A percentile compares a stretch with the other conserved stretches of the same genome.
Conservation (phyloP, 2,329 filamentous ascomycete genomes). For the Incumbomyces delicatus region DNA sequence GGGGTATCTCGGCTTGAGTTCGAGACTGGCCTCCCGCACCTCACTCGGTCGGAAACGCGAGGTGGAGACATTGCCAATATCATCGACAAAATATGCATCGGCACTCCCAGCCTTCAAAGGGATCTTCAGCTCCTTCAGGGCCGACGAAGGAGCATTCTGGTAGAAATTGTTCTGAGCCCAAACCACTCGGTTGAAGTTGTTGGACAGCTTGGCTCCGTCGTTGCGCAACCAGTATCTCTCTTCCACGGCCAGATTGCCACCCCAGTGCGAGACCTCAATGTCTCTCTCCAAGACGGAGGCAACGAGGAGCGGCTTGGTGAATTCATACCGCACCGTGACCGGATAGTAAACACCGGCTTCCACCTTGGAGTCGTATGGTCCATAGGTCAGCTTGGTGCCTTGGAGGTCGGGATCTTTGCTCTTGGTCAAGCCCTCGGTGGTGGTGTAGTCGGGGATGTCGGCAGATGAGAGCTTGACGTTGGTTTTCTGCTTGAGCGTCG, state of each 20-base stretch:
- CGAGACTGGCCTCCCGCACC: slow-evolving; percentile 68
- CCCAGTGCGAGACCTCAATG: slow-evolving; percentile 95
- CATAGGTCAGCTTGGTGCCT: slow-evolving; percentile 79
- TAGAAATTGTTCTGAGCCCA: slow-evolving; percentile 67
- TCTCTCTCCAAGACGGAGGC: slow-evolving; percentile 74
- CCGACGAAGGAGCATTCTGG: slow-evolving; percentile 53
- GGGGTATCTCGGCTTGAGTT: slow-evolving; percentile 91
- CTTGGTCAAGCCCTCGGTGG: slow-evolving; percentile 49
- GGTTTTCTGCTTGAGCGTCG: slow-evolving; percentile 87
- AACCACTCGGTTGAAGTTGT: slow-evolving; percentile 65
- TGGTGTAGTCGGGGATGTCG: slow-evolving; percentile 77
- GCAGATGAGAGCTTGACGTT: slow-evolving; percentile 78
- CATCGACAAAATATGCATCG: slow-evolving; percentile 89
- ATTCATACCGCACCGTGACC: slow-evolving; percentile 80
- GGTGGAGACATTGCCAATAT: slow-evolving; percentile 94
- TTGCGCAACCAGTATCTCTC: slow-evolving; percentile 86
- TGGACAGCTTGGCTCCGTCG: slow-evolving; percentile 66
- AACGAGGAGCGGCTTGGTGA: slow-evolving; percentile 81
- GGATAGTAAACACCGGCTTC: slow-evolving; percentile 66
- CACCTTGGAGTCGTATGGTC: slow-evolving; percentile 67
- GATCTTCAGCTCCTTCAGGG: slow-evolving; percentile 72
- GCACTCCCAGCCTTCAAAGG: slow-evolving; percentile 69
- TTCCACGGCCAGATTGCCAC: slow-evolving; percentile 89
- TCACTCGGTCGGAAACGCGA: slow-evolving; percentile 68
- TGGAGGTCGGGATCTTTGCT: slow-evolving; percentile 66